Base-by-base conservation (phyloP, 371 early-diverging fungal species). In the Mortierella sp. region DNA sequence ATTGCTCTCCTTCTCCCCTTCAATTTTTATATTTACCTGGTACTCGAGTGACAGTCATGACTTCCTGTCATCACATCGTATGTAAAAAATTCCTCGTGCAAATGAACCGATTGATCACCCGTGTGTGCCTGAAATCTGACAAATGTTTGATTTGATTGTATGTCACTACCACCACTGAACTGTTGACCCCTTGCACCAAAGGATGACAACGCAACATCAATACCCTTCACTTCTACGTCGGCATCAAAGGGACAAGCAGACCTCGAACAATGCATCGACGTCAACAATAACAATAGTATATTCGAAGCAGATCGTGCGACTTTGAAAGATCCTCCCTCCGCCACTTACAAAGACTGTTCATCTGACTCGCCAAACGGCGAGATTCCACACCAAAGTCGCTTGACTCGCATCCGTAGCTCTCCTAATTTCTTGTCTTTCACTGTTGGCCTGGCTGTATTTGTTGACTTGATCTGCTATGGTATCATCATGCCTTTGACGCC, bases 401-500 rank as follows among this genome's bases (percentile, higher is more conserved):
- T 69, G 16, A 74, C 65, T 13, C 60, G 47, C 10, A 21, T 74
- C 47, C 36, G 75, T 15, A 69, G 69, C 24, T 74, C 75, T 15
- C 55, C 50, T 11, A 13, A 50, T 22, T 76, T 76, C 32, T 24
- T 76, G 32, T 67, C 70, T 3, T 67, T 76, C 48, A 76, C 76
- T n/a, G 67, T 76, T 19, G 70, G 52, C 9, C 55, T 76, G 19
- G 76, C 76, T 0, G 57, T 76, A 11, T 76, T 76, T 76, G 76
- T 76, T 15, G 76, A 76, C 52, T 33, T 76, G 52, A 64, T 76
- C n/a, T 76, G 76, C 24, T 76, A 76, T 53, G 70, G 70, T 22
- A 76, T 76, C 64, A 76, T 76, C 21, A 76, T 76, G 76, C 76
- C 76, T 41, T 32, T 76, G 71, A 76, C 76, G 0, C 76, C 76